phyloP scores from a whole-genome alignment of 2,329 filamentous ascomycete species.

The Dendryphion nanum region DNA sequence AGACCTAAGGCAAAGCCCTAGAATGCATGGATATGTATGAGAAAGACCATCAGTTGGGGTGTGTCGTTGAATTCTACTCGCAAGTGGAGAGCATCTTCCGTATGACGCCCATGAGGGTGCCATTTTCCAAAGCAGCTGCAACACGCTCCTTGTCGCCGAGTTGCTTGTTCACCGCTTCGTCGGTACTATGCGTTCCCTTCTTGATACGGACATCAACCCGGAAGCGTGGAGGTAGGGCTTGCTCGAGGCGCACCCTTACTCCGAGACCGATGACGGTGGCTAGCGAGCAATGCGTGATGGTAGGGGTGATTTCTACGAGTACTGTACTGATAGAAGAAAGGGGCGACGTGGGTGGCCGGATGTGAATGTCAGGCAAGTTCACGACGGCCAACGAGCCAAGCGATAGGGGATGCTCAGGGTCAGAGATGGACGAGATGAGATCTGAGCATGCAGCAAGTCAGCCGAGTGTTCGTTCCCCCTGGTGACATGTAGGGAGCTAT shows the following conservation, averaged over 20 bases:
- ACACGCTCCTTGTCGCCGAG: slow-evolving; percentile 95
- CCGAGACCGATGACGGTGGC: slow-evolving; percentile 95
- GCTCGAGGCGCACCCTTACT: slow-evolving; percentile 85
- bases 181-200: slow-evolving; percentile 91
- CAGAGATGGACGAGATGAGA: slow-evolving; percentile 89
- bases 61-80: slow-evolving; percentile 46
- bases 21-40: not conserved
- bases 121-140: slow-evolving; percentile 90
- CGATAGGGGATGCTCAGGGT: slow-evolving; percentile 94
- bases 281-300: slow-evolving; percentile 93
- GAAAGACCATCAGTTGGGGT: not conserved
- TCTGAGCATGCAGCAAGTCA: slow-evolving; percentile 55
- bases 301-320: slow-evolving; percentile 87
- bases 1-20: no score
- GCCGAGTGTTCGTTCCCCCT: slow-evolving; percentile 5
- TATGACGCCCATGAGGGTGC: slow-evolving; percentile 81
- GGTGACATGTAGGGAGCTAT: no score
- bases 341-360: slow-evolving; percentile 64
- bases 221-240: slow-evolving; percentile 87
- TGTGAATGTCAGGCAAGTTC: slow-evolving; percentile 89
- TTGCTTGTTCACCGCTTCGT: slow-evolving; percentile 96
- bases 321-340: slow-evolving; percentile 69
- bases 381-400: slow-evolving; percentile 92
- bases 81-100: slow-evolving; percentile 93
- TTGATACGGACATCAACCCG: slow-evolving; percentile 92